Percentiles rank a stretch among this genome's conserved stretches.
Evolutionary conservation across 371 early-diverging fungal genomes (phyloP).

Genomic region (Funneliformis caledonium): DNA sequence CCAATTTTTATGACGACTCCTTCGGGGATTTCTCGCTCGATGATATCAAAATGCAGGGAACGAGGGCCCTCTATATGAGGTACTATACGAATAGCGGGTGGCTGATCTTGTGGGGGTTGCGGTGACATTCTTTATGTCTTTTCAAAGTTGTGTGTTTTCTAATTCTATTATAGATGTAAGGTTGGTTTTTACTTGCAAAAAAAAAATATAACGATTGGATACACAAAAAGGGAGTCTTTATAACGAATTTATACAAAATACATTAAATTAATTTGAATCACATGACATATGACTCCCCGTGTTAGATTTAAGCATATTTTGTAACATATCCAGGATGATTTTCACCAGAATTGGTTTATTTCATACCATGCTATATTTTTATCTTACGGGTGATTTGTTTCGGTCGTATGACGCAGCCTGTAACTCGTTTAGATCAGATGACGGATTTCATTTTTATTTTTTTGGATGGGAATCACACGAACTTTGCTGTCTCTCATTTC

Average conservation of each 20-base stretch:
- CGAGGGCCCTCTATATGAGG: conserved; percentile 51
- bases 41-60: conserved; percentile 79
- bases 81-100: conserved; percentile 38
- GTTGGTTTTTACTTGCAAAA: background rate
- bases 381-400: no score
- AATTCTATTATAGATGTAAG: background rate
- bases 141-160: background rate
- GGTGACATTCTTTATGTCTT: background rate
- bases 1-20: conserved; percentile 77
- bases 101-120: conserved; percentile 24
- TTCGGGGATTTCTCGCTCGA: conserved; percentile 78
- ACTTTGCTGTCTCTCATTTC: no score
- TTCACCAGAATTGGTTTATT: background rate
- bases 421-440: no score
- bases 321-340: background rate
- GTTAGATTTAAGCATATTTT: background rate
- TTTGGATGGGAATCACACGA: no score
- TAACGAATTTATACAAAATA: background rate
- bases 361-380: background rate
- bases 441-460: no score
- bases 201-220: background rate
- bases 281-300: background rate
- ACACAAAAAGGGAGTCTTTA: background rate
- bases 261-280: background rate
- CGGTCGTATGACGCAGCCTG: no score